A percentile compares a stretch with the other conserved stretches of the same genome.
phyloP scores from a whole-genome alignment of 2,329 filamentous ascomycete species.

The Biscogniauxia mediterranea region DNA sequence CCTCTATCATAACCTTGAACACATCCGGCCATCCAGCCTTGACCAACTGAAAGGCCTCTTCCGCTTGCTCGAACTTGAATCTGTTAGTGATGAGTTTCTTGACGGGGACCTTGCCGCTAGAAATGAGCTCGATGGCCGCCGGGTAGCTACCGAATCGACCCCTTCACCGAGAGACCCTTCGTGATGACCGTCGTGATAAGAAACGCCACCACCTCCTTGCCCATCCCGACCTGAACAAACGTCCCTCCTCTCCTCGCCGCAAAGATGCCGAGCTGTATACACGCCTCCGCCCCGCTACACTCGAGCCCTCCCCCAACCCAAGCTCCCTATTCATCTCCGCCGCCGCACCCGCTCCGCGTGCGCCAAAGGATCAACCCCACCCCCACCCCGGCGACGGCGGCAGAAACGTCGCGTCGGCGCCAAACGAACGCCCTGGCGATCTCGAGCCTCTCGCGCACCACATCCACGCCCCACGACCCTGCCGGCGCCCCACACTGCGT shows the following conservation, averaged over 20 bases:
- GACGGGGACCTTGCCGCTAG: conserved; percentile 36
- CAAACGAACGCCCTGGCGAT: conserved; percentile 45
- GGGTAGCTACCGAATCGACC: conserved; percentile 42
- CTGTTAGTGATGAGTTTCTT: conserved; percentile 25
- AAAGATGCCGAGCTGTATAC: conserved; percentile 53
- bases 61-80: conserved; percentile 37
- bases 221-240: conserved; percentile 62
- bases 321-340: conserved; percentile 37
- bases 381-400: conserved; percentile 29
- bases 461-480: conserved; percentile 48
- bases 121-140: conserved; percentile 41
- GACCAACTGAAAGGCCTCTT: conserved; percentile 47
- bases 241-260: conserved; percentile 49
- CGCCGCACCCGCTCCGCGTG: conserved; percentile 38
- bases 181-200: conserved; percentile 43
- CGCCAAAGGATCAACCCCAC: conserved; percentile 32
- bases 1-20: conserved; percentile 8
- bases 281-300: conserved; percentile 48
- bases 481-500: conserved; percentile 44
- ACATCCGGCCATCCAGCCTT: conserved; percentile 13
- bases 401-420: conserved; percentile 42
- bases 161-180: conserved; percentile 41
- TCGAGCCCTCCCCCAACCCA: conserved; percentile 45
- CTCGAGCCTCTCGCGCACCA: conserved; percentile 38
- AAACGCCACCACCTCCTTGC: conserved; percentile 46